Base-by-base conservation (phyloP, 495 filamentous ascomycete species). In the Penicillium waksmanii region DNA sequence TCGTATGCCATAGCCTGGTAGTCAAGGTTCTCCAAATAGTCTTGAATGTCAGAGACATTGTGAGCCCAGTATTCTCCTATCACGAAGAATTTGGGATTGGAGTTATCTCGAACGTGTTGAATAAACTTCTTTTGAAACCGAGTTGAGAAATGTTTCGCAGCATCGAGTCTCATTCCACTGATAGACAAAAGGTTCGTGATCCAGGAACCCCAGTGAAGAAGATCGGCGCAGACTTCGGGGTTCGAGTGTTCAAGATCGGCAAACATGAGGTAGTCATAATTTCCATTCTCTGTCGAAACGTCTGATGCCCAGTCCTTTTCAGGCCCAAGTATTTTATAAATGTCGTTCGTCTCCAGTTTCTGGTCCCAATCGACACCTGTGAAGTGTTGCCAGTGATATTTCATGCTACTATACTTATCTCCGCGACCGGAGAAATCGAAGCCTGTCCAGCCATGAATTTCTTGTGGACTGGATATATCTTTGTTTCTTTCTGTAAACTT, bases 61-160 rank as follows among this genome's bases (percentile, higher is more conserved):
- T 82, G 85, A 53, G 82, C 80, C 89, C 89, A 92, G 66, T 87
- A 91, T 64, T 92, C 90, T 27, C 87, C 89, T 9, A 93, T 87
- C 18, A 89, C 75, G 64, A 90, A 90, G 72, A 83, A 86, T 9
- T 84, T 74, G 0, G 72, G 62, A 11, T 82, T 82, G 38, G 80
- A 71, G 0, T 71, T 64, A 13, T 75, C 61, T 23, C 85, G 77
- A 31, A 91, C 61, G 51, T 80, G 69, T 2, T 72, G 66, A 27
- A 89, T 79, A 58, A 90, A 88, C 3, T 82, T 75, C 31, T 76
- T 77, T 17, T 88, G 81, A 64, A 91, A 92, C 1, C 76, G 76
- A 52, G 83, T 79, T 12, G 83, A 87, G 67, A 86, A 89, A 72
- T 93, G 89, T 66, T 90, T 87, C 18, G 85, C 83, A 13, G 88